phyloP scores from a whole-genome alignment of 257 asterid species.

The Ligustrum vulgare region DNA sequence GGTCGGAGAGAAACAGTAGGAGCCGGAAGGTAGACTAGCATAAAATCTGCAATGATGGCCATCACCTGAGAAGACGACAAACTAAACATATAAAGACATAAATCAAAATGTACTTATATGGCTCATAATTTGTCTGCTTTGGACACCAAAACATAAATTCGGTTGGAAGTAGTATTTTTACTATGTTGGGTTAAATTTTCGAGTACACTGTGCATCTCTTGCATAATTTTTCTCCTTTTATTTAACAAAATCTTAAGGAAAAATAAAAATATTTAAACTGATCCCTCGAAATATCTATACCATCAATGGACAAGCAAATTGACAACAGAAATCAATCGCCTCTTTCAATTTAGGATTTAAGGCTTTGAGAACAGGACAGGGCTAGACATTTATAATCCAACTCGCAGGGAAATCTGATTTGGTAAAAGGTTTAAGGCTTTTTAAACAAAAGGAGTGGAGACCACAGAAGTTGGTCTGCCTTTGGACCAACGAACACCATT shows the following conservation, averaged over 20 bases:
- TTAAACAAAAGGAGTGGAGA: background rate
- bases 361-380: background rate
- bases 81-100: slow-evolving; percentile 4
- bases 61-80: slow-evolving; percentile 54
- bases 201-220: background rate
- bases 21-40: slow-evolving; percentile 61
- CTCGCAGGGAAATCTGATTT: background rate
- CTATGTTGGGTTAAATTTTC: background rate
- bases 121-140: background rate
- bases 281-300: background rate
- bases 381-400: background rate
- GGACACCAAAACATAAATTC: too few species aligned
- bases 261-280: background rate
- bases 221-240: too few species aligned
- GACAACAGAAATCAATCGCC: background rate
- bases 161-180: too few species aligned
- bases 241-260: background rate
- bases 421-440: background rate
- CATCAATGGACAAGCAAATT: background rate
- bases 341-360: background rate
- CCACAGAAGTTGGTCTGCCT: background rate
- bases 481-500: background rate
- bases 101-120: background rate
- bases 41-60: slow-evolving; percentile 68
- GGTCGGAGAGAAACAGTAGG: slow-evolving; percentile 58